A percentile compares a stretch with the other conserved stretches of the same genome.
phyloP scores from a whole-genome alignment of 306 rosid genomes.

The Malus domestica region DNA sequence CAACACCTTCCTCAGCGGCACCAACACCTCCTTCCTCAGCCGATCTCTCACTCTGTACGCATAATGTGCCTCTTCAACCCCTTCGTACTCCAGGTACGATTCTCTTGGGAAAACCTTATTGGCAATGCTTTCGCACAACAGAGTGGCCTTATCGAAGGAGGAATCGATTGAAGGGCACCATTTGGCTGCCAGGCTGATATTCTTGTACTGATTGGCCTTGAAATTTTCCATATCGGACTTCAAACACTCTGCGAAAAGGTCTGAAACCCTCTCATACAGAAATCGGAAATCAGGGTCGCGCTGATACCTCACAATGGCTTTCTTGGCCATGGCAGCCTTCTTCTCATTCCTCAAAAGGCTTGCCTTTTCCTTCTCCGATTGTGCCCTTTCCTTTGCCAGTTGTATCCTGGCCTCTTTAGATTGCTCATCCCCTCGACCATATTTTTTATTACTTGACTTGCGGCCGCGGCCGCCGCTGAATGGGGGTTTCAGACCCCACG shows the following conservation, averaged over 20 bases:
- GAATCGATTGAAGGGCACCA: constrained; percentile 80
- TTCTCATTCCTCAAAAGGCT: constrained; percentile 28
- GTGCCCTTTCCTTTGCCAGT: constrained; percentile 1
- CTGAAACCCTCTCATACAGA: constrained; percentile 43
- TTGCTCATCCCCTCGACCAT: not conserved
- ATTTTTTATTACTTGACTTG: not conserved
- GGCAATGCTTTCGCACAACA: constrained; percentile 58
- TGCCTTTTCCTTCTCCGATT: constrained; percentile 29
- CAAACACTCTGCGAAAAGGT: constrained; percentile 46
- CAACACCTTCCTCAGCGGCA: constrained; percentile 49
- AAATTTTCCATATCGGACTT: constrained; percentile 39
- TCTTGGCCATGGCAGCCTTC: constrained; percentile 46
- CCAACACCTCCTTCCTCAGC: constrained; percentile 54
- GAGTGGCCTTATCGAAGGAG: constrained; percentile 46
- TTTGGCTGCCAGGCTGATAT: constrained; percentile 57
- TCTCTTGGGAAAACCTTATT: constrained; percentile 47
- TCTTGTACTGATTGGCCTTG: constrained; percentile 10
- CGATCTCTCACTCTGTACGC: constrained; percentile 65
- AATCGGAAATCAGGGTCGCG: constrained; percentile 27
- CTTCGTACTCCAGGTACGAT: constrained; percentile 38
- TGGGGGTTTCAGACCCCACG: not conserved
- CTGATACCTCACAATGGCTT: constrained; percentile 33
- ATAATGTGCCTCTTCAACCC: constrained; percentile 56
- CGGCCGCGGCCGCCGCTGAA: not conserved
- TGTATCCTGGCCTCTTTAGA: not conserved